phyloP scores from a whole-genome alignment of 768 basidiomycete species.

The Trametes punicea region DNA sequence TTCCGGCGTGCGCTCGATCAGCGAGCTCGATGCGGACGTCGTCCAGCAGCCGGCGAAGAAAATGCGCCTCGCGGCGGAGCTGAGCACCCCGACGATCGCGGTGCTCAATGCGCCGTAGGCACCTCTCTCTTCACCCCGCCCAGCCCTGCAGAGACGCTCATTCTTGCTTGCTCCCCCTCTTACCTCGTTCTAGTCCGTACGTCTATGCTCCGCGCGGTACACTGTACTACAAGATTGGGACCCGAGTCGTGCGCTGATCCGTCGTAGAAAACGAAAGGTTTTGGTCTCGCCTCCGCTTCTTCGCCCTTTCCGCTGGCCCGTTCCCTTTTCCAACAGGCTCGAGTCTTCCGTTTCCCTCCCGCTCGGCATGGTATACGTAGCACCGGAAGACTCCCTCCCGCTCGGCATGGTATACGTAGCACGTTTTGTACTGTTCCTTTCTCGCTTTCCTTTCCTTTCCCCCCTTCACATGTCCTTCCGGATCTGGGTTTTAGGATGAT shows the following conservation, averaged over 20 bases:
- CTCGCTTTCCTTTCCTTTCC: not conserved
- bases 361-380: no score
- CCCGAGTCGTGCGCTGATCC: conserved; percentile 5
- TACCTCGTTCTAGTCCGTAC: not conserved
- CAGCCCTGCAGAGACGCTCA: not conserved
- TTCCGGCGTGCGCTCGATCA: conserved; percentile 17
- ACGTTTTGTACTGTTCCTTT: not conserved
- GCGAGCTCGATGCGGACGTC: conserved; percentile 51
- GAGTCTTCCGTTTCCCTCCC: not conserved
- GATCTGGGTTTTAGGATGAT: conserved; percentile 16
- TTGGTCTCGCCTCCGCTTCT: not conserved
- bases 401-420: not conserved
- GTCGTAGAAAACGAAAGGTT: conserved; percentile 6
- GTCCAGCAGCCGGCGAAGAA: conserved; percentile 63
- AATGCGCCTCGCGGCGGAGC: conserved; percentile 61
- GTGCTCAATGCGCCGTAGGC: conserved; percentile 18
- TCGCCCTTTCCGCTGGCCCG: not conserved
- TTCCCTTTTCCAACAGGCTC: not conserved
- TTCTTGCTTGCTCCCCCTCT: not conserved
- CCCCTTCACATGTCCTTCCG: no score
- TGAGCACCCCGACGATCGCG: conserved; percentile 18
- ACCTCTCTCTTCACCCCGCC: conserved; percentile 1
- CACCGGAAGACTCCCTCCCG: not conserved
- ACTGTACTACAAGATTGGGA: conserved; percentile 14
- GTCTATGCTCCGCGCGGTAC: conserved; percentile 8